Evolutionary conservation across 805 yeast genomes (phyloP), one percentile per base, ranked within the genome.

Genomic region (Candida nanaspora): DNA sequence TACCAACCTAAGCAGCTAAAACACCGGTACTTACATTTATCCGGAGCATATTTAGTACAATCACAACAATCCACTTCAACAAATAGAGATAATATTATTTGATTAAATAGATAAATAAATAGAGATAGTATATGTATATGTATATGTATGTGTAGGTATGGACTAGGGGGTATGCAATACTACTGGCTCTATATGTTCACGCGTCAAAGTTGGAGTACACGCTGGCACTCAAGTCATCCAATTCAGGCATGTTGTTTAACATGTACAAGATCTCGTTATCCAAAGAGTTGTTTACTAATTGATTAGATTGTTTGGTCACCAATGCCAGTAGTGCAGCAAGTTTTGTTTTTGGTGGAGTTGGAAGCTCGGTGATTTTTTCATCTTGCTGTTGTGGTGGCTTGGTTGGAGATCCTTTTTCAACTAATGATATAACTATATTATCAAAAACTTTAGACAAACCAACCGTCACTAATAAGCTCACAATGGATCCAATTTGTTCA

Each of bases 211-310:
- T 87, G 16, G 95, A 82, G 59, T 89, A 89, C 8, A 89, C 89
- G 49, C 87, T 73, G 4, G 97, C 97, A 62, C 95, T 82, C 49
- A 89, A 72, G 45, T 87, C 96, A 48, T 86, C 94, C 42, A 89
- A 70, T 47, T 80, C 87, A 15, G 76, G 80, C 26, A 70, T 60
- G 43, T 63, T 63, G 48, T 73, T 70, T 71, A 80, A 62, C 4
- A 66, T 49, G 41, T 48, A 49, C 32, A 60, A 47, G 7, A 57
- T 46, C 15, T 57, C 61, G 31, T 59, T 56, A 37, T 61, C 63
- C 19, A 55, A 47, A 7, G 60, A 51, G 34, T 55, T 57, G 41
- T 51, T 57, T 4, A 59, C 53, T 37, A 62, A 44, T 35, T 47
- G 52, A 32, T 52, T 75, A 29, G 84, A 75, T 53, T 82, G 89